These are phyloP conservation scores for Penicillium atrosanguineum DNA, from an alignment of 495 filamentous ascomycete genomes.

Conservation along the genomic window DNA sequence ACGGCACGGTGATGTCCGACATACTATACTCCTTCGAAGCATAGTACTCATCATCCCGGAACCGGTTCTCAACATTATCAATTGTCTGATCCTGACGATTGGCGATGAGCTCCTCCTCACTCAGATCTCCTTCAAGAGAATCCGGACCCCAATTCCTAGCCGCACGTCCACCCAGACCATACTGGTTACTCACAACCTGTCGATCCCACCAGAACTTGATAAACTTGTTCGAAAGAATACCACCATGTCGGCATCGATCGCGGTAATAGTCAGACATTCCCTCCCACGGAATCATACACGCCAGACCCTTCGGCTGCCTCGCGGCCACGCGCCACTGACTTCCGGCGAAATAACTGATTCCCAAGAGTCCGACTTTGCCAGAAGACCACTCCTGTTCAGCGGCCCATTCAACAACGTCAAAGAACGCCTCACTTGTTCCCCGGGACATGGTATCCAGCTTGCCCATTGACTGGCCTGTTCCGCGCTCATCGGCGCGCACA, in stretches of 20 bases:
- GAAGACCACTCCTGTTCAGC: conserved; percentile 59
- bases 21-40: conserved; percentile 56
- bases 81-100: conserved; percentile 39
- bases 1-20: conserved; percentile 59
- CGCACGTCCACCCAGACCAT: conserved; percentile 47
- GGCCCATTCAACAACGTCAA: conserved; percentile 63
- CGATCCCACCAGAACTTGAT: conserved; percentile 66
- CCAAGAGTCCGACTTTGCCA: conserved; percentile 61
- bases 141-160: conserved; percentile 44
- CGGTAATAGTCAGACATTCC: conserved; percentile 69
- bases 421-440: conserved; percentile 57
- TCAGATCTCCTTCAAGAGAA: conserved; percentile 61
- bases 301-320: conserved; percentile 55
- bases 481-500: conserved; percentile 59
- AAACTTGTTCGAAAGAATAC: conserved; percentile 61
- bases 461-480: conserved; percentile 57
- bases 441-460: conserved; percentile 59
- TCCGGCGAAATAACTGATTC: conserved; percentile 62
- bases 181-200: conserved; percentile 61
- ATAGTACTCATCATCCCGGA: conserved; percentile 61
- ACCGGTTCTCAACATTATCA: conserved; percentile 54
- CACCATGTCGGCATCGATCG: conserved; percentile 61
- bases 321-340: conserved; percentile 65
- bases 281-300: conserved; percentile 64
- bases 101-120: conserved; percentile 55